Evolutionary conservation across 2,329 filamentous ascomycete species (phyloP).

Genomic region (Biscogniauxia sp.): DNA sequence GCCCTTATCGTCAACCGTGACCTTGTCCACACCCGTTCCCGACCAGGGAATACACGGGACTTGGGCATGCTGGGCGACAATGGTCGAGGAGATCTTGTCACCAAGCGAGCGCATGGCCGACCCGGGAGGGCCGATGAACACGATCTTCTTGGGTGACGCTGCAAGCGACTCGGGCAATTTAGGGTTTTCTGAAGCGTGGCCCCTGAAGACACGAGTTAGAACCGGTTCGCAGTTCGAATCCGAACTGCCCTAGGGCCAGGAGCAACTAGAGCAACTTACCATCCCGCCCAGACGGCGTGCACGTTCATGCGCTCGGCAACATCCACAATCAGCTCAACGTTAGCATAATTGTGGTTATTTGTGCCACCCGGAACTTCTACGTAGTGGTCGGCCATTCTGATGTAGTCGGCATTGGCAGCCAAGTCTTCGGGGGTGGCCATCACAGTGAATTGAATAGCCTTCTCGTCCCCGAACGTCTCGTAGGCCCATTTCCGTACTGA

Average conservation of each 20-base stretch:
- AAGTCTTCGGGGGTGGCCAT: constrained; percentile 99
- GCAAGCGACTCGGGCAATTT: constrained; percentile 95
- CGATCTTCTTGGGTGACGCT: constrained; percentile 95
- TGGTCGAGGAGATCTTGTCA: constrained; percentile 99
- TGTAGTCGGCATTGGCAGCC: constrained; percentile 97
- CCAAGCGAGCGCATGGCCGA: constrained; percentile 98
- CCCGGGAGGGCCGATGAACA: constrained; percentile 97
- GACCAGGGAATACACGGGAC: constrained; percentile 99
- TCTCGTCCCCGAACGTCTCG: constrained; percentile 98
- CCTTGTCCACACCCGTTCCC: constrained; percentile 82
- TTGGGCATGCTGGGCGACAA: constrained; percentile 93
- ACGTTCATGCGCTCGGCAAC: constrained; percentile 98
- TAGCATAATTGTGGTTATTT: constrained; percentile 99
- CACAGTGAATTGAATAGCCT: constrained; percentile 97
- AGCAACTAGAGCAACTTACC: constrained; percentile 56
- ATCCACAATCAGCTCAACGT: constrained; percentile 98
- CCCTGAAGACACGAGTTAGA: constrained; percentile 51
- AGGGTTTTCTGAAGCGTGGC: constrained; percentile 97
- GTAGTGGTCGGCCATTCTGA: constrained; percentile 99
- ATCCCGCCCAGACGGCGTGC: constrained; percentile 98
- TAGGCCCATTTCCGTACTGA: constrained; percentile 99
- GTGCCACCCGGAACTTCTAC: constrained; percentile 98
- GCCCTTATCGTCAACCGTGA: constrained; percentile 73
- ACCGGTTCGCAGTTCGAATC: neutral
- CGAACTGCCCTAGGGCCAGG: neutral